Percentiles rank a stretch among this genome's conserved stretches.
These are phyloP conservation scores for Neurospora sp. DNA, from an alignment of 495 filamentous ascomycete species.

Conservation along the genomic window DNA sequence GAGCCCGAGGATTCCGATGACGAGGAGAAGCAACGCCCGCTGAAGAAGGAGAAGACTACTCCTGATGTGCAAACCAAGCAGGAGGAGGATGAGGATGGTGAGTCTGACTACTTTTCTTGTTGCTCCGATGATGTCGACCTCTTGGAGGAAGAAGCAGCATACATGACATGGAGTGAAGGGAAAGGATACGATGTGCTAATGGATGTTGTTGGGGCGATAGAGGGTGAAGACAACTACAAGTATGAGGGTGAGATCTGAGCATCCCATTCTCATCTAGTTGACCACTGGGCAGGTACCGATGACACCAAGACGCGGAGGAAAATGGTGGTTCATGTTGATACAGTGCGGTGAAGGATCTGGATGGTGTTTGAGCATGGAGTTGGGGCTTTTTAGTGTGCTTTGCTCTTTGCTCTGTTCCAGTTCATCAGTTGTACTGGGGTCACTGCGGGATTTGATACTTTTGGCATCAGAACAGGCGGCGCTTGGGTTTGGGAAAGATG, in stretches of 20 bases:
- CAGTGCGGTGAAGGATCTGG: background rate
- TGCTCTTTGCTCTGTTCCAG: background rate
- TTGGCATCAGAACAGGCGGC: background rate
- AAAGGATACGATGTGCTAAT: background rate
- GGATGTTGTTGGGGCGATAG: background rate
- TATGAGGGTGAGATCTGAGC: background rate
- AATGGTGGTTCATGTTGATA: background rate
- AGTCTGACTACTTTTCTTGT: slow-evolving; percentile 11
- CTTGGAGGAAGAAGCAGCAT: too few species aligned
- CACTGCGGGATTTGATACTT: background rate
- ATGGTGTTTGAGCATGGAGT: background rate
- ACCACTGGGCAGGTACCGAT: background rate
- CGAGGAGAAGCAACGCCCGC: background rate
- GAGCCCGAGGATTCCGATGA: background rate
- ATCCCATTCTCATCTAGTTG: background rate
- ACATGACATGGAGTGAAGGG: background rate
- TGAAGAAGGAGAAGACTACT: background rate
- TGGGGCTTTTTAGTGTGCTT: background rate
- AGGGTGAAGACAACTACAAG: background rate
- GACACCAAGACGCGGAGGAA: background rate
- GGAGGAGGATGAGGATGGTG: background rate
- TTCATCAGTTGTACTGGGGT: background rate
- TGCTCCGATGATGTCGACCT: background rate
- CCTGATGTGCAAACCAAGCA: background rate
- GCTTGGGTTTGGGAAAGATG: background rate